Conservation (phyloP, 768 basidiomycete species). For the Arthromyces matolae region DNA sequence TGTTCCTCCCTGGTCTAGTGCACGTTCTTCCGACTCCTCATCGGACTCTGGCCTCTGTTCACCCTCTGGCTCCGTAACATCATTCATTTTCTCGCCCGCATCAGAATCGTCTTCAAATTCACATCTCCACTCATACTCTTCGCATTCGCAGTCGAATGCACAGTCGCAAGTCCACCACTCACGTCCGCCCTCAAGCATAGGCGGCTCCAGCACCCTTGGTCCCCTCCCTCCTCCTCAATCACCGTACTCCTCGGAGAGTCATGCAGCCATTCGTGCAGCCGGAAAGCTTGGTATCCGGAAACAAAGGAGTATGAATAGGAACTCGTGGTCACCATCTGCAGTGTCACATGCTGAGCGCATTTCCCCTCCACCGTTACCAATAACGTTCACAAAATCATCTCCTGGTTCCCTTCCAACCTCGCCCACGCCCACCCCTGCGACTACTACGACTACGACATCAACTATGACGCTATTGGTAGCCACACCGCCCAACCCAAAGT, state of each 20-base stretch:
- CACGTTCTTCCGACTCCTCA: slow-evolving; percentile 19
- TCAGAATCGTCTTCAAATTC: slow-evolving; percentile 22
- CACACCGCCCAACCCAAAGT: background rate
- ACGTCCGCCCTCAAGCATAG: slow-evolving; percentile 18
- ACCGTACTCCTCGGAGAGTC: slow-evolving; percentile 17
- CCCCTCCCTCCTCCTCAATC: slow-evolving; percentile 10
- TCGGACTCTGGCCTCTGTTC: slow-evolving; percentile 26
- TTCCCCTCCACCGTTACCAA: background rate
- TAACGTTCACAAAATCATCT: too few relatives aligned
- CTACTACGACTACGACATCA: background rate
- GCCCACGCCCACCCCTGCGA: background rate
- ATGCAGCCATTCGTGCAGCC: slow-evolving; percentile 50
- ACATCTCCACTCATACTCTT: background rate
- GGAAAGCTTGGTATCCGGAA: slow-evolving; percentile 45
- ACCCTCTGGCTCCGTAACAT: slow-evolving; percentile 25
- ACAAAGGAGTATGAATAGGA: slow-evolving; percentile 44
- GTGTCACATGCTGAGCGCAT: too few relatives aligned
- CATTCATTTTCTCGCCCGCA: slow-evolving; percentile 26
- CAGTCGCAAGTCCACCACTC: background rate
- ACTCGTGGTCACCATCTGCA: slow-evolving; percentile 43
- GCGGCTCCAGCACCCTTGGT: slow-evolving; percentile 18
- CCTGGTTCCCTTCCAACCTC: background rate
- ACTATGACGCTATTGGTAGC: background rate
- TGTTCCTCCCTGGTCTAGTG: slow-evolving; percentile 20
- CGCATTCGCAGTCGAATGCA: slow-evolving; percentile 10